Evolutionary conservation across 352 stramenopile genomes (phyloP).

Genomic region (Phytopythium cucurbitacearum): DNA sequence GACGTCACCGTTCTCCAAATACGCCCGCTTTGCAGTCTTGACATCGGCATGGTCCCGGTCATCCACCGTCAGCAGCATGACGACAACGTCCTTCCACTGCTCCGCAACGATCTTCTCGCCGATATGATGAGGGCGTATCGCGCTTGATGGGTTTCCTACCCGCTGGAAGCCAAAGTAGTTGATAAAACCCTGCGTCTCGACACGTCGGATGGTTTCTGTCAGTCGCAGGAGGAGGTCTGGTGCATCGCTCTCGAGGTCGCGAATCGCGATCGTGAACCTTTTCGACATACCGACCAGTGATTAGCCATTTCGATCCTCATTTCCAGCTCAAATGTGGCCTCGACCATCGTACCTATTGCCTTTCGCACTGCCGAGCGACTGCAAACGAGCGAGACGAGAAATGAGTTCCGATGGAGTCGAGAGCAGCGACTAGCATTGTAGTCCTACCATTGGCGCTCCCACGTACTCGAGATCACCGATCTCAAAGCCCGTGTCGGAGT

Average conservation of each 20-base stretch:
- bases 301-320: neutral
- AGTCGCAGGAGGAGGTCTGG: constrained; percentile 12
- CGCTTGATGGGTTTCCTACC: constrained; percentile 42
- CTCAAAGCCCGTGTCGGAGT: constrained; percentile 13
- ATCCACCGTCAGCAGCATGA: constrained; percentile 36
- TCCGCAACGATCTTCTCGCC: constrained; percentile 57
- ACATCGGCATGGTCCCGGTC: constrained; percentile 29
- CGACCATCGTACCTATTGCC: constrained; percentile 39
- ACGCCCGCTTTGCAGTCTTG: constrained; percentile 37
- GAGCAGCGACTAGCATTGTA: neutral
- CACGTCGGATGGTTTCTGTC: constrained; percentile 17
- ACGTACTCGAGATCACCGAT: constrained; percentile 56
- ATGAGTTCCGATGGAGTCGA: neutral
- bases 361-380: constrained; percentile 42
- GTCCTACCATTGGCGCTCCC: constrained; percentile 33
- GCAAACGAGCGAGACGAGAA: neutral
- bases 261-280: constrained; percentile 54
- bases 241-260: constrained; percentile 18
- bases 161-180: constrained; percentile 86
- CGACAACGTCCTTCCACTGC: constrained; percentile 52
- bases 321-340: neutral
- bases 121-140: constrained; percentile 60
- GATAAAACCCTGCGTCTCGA: constrained; percentile 43
- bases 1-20: constrained; percentile 36
- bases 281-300: neutral